Conservation (phyloP, 257 asterid genomes). For the Fraxinus pennsylvanica region DNA sequence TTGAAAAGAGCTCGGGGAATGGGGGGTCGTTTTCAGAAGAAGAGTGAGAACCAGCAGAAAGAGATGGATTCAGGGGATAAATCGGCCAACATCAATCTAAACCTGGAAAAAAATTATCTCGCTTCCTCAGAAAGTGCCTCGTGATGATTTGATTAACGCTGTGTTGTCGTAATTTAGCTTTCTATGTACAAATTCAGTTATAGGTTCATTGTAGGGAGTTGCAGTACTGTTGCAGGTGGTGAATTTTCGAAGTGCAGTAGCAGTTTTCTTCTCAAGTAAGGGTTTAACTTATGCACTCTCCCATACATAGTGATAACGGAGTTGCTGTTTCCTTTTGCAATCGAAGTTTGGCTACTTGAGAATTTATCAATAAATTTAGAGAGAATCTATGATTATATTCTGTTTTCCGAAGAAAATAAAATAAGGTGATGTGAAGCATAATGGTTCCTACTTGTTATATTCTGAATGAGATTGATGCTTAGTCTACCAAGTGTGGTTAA, state of each 20-base stretch:
- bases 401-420: background rate
- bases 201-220: conserved; percentile 49
- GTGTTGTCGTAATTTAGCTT: conserved; percentile 24
- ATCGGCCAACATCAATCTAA: conserved; percentile 43
- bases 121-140: conserved; percentile 41
- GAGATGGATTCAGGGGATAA: conserved; percentile 50
- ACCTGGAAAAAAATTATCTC: conserved; percentile 38
- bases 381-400: background rate
- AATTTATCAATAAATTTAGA: background rate
- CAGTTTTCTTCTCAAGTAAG: conserved; percentile 26
- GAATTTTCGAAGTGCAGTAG: conserved; percentile 24
- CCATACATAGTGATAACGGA: conserved; percentile 17
- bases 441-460: background rate
- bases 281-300: conserved; percentile 23
- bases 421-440: background rate
- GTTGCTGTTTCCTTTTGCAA: conserved; percentile 15
- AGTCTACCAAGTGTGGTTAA: no score
- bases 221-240: conserved; percentile 29
- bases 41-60: conserved; percentile 48
- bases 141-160: conserved; percentile 30
- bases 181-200: conserved; percentile 43
- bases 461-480: background rate
- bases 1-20: conserved; percentile 78
- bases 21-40: conserved; percentile 93
- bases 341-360: conserved; percentile 8